A percentile compares a stretch with the other conserved stretches of the same genome.
Evolutionary conservation across 2,329 filamentous ascomycete species (phyloP).

Genomic region (Conoideocrella luteorostrata): DNA sequence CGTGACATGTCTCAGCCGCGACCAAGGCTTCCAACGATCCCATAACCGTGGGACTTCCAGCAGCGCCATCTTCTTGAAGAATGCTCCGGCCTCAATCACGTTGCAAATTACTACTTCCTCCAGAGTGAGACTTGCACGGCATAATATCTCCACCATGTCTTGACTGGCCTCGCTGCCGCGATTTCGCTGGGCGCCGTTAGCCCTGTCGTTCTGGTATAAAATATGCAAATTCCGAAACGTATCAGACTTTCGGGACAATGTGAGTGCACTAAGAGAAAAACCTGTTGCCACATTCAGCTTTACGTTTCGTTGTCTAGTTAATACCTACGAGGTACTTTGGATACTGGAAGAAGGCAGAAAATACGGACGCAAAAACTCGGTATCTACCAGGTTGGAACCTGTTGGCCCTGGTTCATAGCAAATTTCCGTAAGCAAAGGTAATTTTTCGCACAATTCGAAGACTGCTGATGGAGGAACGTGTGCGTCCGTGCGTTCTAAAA

Average conservation of each 20-base stretch:
- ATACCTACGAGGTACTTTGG: too few species aligned
- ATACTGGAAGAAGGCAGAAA: background rate
- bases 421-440: background rate
- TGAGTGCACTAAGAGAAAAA: background rate
- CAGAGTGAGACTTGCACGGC: background rate
- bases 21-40: background rate
- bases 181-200: too few species aligned
- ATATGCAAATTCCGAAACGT: background rate
- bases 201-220: too few species aligned
- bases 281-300: background rate
- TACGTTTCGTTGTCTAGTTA: too few species aligned
- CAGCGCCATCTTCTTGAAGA: background rate
- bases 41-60: background rate
- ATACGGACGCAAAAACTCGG: background rate
- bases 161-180: too few species aligned
- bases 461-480: background rate
- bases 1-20: background rate
- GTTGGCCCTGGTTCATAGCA: background rate
- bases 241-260: background rate
- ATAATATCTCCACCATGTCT: background rate
- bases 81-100: background rate
- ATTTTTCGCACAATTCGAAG: background rate
- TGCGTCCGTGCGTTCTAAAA: background rate
- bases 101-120: background rate
- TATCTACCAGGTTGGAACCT: background rate